A percentile compares a stretch with the other conserved stretches of the same genome.
Evolutionary conservation across 2,329 filamentous ascomycete genomes (phyloP).

Genomic region (Exophiala viscosa): DNA sequence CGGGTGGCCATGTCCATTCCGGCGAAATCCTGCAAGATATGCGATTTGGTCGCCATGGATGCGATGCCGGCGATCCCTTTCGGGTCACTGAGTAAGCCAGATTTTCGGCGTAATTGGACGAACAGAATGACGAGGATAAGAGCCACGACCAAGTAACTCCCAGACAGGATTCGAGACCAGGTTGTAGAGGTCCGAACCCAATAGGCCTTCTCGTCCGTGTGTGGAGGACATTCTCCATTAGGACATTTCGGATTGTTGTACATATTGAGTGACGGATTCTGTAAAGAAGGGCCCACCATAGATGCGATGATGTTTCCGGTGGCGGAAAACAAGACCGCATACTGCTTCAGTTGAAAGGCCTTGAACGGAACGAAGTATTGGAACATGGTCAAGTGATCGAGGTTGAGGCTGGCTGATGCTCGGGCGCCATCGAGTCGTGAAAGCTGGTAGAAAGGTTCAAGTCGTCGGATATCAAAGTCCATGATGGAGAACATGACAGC

Average conservation of each 20-base stretch:
- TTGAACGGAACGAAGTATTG: constrained; percentile 46
- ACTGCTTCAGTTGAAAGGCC: constrained; percentile 45
- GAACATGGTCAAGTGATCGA: constrained; percentile 49
- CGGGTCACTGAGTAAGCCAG: constrained; percentile 47
- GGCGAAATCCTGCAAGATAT: constrained; percentile 48
- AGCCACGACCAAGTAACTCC: constrained; percentile 40
- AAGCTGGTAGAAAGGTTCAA: constrained; percentile 48
- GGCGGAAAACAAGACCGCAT: constrained; percentile 46
- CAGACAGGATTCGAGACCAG: constrained; percentile 46
- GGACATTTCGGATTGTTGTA: constrained; percentile 34
- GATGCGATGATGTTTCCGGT: constrained; percentile 45
- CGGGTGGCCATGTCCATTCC: constrained; percentile 44
- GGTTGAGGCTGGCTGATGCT: constrained; percentile 41
- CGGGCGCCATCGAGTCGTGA: constrained; percentile 34
- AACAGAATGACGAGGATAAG: constrained; percentile 41
- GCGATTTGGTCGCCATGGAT: constrained; percentile 49
- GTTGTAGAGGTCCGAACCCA: constrained; percentile 41
- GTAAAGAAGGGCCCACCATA: constrained; percentile 44
- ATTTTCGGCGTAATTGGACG: constrained; percentile 46
- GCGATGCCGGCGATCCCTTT: constrained; percentile 50
- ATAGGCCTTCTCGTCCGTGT: constrained; percentile 27
- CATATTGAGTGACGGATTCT: constrained; percentile 44
- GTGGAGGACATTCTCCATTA: constrained; percentile 4
- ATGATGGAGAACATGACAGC: constrained; percentile 50
- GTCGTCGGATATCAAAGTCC: constrained; percentile 50